Conservation (phyloP, 2,329 filamentous ascomycete genomes). For the Aspergillus costaricaensis region DNA sequence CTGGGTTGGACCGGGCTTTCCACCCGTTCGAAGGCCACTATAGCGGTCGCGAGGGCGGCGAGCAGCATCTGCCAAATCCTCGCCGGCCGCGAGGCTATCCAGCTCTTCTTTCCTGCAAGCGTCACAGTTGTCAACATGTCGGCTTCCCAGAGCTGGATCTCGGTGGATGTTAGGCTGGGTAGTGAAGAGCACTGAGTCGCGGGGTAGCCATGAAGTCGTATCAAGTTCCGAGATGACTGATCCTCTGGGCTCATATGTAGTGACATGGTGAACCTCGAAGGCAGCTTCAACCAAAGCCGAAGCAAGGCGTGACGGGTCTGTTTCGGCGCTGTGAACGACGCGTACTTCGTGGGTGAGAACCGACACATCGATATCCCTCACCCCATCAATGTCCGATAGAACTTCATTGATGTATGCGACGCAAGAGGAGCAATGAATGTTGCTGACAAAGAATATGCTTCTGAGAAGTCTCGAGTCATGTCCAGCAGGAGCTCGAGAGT, state of each 20-base stretch:
- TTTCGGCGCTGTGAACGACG: constrained; percentile 39
- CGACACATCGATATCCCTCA: constrained; percentile 44
- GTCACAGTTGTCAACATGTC: constrained; percentile 54
- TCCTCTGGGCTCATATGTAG: constrained; percentile 39
- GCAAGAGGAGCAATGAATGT: constrained; percentile 53
- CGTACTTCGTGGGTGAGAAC: constrained; percentile 48
- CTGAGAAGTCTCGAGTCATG: constrained; percentile 18
- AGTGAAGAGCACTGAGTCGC: constrained; percentile 27
- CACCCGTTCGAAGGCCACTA: not conserved
- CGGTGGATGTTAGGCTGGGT: constrained; percentile 23
- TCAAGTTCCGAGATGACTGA: constrained; percentile 38
- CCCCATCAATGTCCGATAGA: constrained; percentile 39
- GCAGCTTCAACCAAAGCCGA: constrained; percentile 46
- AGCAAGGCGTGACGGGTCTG: constrained; percentile 37
- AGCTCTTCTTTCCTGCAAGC: constrained; percentile 49
- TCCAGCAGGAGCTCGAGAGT: constrained; percentile 12
- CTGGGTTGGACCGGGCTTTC: not conserved
- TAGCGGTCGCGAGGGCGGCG: not conserved
- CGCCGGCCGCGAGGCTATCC: constrained; percentile 21
- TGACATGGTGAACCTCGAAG: constrained; percentile 50
- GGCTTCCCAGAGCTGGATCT: constrained; percentile 23
- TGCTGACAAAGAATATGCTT: constrained; percentile 48
- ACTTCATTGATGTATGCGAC: constrained; percentile 49
- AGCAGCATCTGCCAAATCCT: constrained; percentile 14
- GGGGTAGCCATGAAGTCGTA: constrained; percentile 33